Evolutionary conservation across 2,329 filamentous ascomycete genomes (phyloP).

Genomic region (Arthrobotrys sinensis): DNA sequence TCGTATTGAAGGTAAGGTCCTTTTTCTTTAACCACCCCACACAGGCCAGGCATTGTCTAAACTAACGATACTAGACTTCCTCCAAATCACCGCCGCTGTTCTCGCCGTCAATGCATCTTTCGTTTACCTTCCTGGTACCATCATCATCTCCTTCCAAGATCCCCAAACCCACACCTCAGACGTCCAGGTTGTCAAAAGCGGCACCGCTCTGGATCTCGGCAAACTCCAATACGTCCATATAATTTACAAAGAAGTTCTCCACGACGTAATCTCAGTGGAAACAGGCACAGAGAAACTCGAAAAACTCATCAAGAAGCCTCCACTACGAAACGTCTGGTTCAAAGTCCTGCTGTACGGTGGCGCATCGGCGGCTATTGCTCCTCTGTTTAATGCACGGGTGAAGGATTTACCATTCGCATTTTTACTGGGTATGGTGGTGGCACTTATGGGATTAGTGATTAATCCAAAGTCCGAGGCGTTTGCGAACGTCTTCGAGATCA

Average conservation of each 20-base stretch:
- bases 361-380: constrained; percentile 82
- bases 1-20: constrained; percentile 53
- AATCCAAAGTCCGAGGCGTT: constrained; percentile 83
- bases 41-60: constrained; percentile 69
- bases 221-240: constrained; percentile 81
- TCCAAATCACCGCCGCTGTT: constrained; percentile 88
- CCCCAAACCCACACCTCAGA: constrained; percentile 81
- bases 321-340: constrained; percentile 59
- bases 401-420: constrained; percentile 86
- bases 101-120: constrained; percentile 93
- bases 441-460: constrained; percentile 80
- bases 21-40: background rate
- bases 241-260: constrained; percentile 85
- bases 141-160: constrained; percentile 94
- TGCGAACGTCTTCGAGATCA: constrained; percentile 77
- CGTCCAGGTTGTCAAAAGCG: constrained; percentile 80
- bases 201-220: constrained; percentile 80
- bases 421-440: constrained; percentile 80
- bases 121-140: constrained; percentile 89
- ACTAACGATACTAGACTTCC: constrained; percentile 80
- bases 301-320: constrained; percentile 64
- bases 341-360: constrained; percentile 80
- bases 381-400: constrained; percentile 83
- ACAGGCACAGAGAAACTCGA: constrained; percentile 78
- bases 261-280: constrained; percentile 80